phyloP scores from a whole-genome alignment of 805 yeast genomes.

The Blastobotrys chiropterorum region DNA sequence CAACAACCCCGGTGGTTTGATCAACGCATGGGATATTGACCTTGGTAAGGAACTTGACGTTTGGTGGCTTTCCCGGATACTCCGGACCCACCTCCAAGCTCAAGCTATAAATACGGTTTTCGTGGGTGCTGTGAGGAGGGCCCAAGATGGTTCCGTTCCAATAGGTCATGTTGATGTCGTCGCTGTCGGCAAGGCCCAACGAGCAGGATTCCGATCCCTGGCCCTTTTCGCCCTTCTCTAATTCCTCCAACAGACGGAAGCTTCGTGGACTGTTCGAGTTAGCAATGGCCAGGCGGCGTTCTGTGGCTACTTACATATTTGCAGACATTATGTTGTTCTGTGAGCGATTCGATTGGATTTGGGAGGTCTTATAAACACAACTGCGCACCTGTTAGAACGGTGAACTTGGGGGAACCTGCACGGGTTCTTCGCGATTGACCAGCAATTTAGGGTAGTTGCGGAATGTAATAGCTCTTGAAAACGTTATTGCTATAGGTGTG shows the following conservation, averaged over 20 bases:
- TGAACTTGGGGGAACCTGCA: too few species aligned
- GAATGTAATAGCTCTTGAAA: too few species aligned
- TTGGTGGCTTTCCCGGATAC: slow-evolving; percentile 89
- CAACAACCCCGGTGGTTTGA: slow-evolving; percentile 49
- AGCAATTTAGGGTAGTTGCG: too few species aligned
- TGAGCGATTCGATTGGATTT: neutral
- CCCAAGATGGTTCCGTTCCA: slow-evolving; percentile 99
- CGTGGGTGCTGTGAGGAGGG: slow-evolving; percentile 89
- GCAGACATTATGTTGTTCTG: slow-evolving; percentile 1
- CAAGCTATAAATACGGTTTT: slow-evolving; percentile 85
- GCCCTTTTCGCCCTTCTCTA: slow-evolving; percentile 98
- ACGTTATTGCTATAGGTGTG: too few species aligned
- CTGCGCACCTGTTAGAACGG: neutral
- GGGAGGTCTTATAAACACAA: neutral
- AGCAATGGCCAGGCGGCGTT: neutral
- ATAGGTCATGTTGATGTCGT: slow-evolving; percentile 85
- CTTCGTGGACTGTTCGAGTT: slow-evolving; percentile 60
- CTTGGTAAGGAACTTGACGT: slow-evolving; percentile 70
- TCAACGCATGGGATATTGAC: slow-evolving; percentile 92
- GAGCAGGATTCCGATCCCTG: slow-evolving; percentile 95
- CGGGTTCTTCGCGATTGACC: too few species aligned
- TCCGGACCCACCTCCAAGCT: slow-evolving; percentile 72
- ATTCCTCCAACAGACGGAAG: slow-evolving; percentile 88
- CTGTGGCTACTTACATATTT: neutral
- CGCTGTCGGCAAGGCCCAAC: slow-evolving; percentile 84